Percentiles rank a stretch among this genome's conserved stretches.
phyloP scores from a whole-genome alignment of 768 basidiomycete species.

The Dioszegia aurantiaca region DNA sequence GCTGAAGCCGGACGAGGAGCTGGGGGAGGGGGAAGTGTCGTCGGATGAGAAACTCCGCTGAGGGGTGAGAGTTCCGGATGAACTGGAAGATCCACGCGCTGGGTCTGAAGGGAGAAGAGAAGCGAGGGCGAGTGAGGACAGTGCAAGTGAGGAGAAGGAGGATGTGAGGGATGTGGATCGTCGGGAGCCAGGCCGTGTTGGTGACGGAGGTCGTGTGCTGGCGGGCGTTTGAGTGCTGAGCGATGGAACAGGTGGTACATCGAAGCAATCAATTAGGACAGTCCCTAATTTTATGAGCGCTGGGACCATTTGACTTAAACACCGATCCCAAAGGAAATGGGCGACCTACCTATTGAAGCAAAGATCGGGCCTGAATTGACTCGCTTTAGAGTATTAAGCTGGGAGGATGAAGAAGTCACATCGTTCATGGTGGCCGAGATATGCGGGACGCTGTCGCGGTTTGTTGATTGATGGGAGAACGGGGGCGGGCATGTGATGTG shows the following conservation, averaged over 20 bases:
- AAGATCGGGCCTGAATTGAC: constrained; percentile 14
- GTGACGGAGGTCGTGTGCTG: constrained; percentile 6
- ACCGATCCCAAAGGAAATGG: background rate
- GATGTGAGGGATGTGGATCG: background rate
- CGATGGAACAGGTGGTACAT: constrained; percentile 23
- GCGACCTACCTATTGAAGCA: constrained; percentile 40
- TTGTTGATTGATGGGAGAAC: no score
- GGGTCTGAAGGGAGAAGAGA: no score
- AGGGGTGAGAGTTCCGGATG: constrained; percentile 17
- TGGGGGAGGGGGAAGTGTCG: constrained; percentile 5
- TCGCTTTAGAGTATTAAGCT: no score
- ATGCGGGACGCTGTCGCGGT: no score
- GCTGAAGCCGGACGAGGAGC: background rate
- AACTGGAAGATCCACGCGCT: background rate
- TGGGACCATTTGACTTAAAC: background rate
- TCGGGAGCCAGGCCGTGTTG: background rate
- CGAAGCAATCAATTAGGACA: constrained; percentile 40
- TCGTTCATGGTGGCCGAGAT: no score
- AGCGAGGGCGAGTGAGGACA: background rate
- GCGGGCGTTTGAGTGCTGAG: constrained; percentile 8
- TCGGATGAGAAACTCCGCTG: constrained; percentile 12
- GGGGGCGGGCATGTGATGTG: no score
- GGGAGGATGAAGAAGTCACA: no score
- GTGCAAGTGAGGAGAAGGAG: constrained; percentile 4
- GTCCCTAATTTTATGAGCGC: constrained; percentile 24